Conservation (phyloP, 2,329 filamentous ascomycete genomes). For the Cyphellophora attinorum region DNA sequence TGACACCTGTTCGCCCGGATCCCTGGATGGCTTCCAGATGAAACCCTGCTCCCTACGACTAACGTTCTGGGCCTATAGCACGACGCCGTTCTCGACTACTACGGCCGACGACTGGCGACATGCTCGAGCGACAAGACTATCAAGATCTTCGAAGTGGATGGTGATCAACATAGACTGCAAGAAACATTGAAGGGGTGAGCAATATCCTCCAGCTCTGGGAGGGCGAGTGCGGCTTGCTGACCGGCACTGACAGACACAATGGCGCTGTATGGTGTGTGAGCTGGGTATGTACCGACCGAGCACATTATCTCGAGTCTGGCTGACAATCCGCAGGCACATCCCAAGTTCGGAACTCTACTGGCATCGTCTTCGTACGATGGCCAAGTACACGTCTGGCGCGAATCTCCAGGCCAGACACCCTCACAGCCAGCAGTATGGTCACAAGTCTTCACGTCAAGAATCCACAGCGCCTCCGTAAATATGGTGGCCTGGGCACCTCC, state of each 20-base stretch:
- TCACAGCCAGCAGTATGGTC: constrained; percentile 56
- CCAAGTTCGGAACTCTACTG: constrained; percentile 96
- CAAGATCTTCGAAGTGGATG: constrained; percentile 98
- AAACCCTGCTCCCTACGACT: constrained; percentile 1
- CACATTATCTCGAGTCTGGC: not conserved
- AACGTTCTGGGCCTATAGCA: constrained; percentile 50
- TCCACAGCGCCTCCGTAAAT: constrained; percentile 94
- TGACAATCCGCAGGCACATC: constrained; percentile 56
- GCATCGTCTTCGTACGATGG: constrained; percentile 94
- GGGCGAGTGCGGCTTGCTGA: too few relatives aligned
- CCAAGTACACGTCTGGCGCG: constrained; percentile 97
- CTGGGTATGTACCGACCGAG: constrained; percentile 50
- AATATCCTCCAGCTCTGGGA: too few relatives aligned
- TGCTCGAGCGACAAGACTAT: constrained; percentile 98
- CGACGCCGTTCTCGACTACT: constrained; percentile 97
- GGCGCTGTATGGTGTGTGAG: constrained; percentile 96
- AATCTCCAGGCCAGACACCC: constrained; percentile 36
- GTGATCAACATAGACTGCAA: constrained; percentile 76
- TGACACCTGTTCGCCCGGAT: constrained; percentile 19
- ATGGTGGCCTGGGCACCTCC: constrained; percentile 96
- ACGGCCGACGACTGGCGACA: constrained; percentile 88
- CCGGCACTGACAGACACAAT: constrained; percentile 69
- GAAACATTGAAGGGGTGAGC: constrained; percentile 88
- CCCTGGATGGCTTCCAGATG: not conserved
- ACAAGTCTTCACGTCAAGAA: constrained; percentile 82